Evolutionary conservation across 495 filamentous ascomycete species (phyloP).

Genomic region (Trichoderma gamsii): DNA sequence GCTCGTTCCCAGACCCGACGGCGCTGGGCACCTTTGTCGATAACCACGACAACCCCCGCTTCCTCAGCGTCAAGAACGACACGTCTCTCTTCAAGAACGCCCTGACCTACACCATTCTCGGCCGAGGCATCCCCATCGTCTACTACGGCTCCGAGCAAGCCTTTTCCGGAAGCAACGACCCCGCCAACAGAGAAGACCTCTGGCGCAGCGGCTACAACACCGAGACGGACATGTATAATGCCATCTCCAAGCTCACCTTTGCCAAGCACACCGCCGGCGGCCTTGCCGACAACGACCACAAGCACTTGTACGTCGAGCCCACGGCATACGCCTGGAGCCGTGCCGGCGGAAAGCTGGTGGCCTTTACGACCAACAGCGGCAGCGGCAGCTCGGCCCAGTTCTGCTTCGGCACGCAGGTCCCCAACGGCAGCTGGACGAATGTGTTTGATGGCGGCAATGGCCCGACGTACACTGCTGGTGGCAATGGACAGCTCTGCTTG

Average conservation of each 20-base stretch:
- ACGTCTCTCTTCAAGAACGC: constrained; percentile 58
- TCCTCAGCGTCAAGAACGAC: constrained; percentile 52
- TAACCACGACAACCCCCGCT: constrained; percentile 72
- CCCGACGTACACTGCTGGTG: constrained; percentile 22
- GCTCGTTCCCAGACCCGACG: constrained; percentile 53
- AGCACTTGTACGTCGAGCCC: constrained; percentile 33
- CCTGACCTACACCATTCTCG: constrained; percentile 64
- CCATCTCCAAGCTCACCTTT: constrained; percentile 40
- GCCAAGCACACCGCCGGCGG: constrained; percentile 26
- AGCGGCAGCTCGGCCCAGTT: constrained; percentile 27
- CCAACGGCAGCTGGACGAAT: constrained; percentile 26
- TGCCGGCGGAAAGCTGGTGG: constrained; percentile 32
- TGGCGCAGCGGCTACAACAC: constrained; percentile 65
- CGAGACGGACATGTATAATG: constrained; percentile 51
- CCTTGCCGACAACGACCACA: constrained; percentile 35
- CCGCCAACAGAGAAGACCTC: constrained; percentile 65
- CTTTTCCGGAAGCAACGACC: constrained; percentile 51
- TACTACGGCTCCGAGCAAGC: constrained; percentile 66
- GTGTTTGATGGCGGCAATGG: constrained; percentile 19
- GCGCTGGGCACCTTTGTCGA: constrained; percentile 70
- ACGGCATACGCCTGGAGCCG: constrained; percentile 37
- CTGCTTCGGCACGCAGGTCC: constrained; percentile 33
- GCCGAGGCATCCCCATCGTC: constrained; percentile 48
- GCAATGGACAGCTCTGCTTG: constrained; percentile 23
- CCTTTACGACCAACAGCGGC: constrained; percentile 37